Percentiles rank a stretch among this genome's conserved stretches.
These are phyloP conservation scores for Dalechampia spathulata DNA, from an alignment of 441 rosid genomes.

Conservation along the genomic window DNA sequence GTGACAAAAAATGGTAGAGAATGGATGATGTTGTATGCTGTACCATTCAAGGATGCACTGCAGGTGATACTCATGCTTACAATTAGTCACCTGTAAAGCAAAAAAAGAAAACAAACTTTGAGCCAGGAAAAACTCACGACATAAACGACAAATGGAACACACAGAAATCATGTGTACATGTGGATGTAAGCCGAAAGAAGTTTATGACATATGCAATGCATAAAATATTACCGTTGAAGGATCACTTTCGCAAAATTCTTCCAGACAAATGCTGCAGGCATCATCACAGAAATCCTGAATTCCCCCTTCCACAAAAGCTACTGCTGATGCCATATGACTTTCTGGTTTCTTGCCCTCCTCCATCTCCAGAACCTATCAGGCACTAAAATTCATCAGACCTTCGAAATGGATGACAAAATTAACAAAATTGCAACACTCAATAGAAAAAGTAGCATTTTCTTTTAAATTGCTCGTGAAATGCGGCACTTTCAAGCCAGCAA, in stretches of 20 bases:
- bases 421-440: background rate
- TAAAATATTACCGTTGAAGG: conserved; percentile 60
- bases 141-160: background rate
- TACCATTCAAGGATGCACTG: conserved; percentile 97
- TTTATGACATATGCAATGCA: background rate
- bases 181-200: background rate
- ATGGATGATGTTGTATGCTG: background rate
- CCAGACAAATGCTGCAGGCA: conserved; percentile 94
- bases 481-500: background rate
- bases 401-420: background rate
- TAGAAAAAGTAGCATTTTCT: background rate
- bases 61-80: conserved; percentile 95
- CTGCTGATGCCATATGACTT: conserved; percentile 68
- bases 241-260: conserved; percentile 62
- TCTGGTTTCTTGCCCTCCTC: conserved; percentile 47
- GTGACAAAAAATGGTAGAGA: background rate
- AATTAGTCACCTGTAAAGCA: conserved; percentile 57
- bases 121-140: background rate
- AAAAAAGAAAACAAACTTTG: background rate
- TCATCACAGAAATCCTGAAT: conserved; percentile 91
- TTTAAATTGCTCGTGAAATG: background rate
- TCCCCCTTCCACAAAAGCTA: conserved; percentile 93
- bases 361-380: conserved; percentile 33
- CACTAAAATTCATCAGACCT: background rate
- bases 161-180: background rate